Base-by-base conservation (phyloP, 306 rosid genomes). In the Prunus mongolica region DNA sequence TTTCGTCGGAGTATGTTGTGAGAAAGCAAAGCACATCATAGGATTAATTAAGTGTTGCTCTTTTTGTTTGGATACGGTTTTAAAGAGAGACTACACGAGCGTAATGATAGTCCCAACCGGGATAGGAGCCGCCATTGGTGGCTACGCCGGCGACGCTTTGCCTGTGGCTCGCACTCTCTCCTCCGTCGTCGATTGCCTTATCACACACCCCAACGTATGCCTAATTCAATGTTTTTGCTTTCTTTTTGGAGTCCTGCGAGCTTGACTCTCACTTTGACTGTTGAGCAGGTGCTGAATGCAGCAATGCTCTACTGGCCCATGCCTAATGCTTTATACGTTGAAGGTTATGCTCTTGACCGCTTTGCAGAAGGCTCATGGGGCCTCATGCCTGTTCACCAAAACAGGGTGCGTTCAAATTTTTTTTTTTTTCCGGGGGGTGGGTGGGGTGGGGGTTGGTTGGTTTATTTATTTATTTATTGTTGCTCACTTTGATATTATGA, bases 221-320 rank as follows among this genome's bases (percentile, higher is more conserved):
- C 5, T 12, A 25, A 4, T 4, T 60, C 8, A 1, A 27, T 12
- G 34, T 60, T 24, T 38, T 52, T 50, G 46, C 25, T 30, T 10
- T 71, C 22, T 20, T 50, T 55, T 60, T 10, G 62, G 56, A 55
- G 77, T 44, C 18, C 47, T 54, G 28, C 55, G 49, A 55, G 19
- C 6, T 60, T 25, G 65, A 60, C 65, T 60, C 44, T 7, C 4
- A 62, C n/a, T 30, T 62, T 22, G 45, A 62, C 14, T 25, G 16
- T 28, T 58, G 67, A 0, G 41, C 85, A 93, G 98, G 96, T 93
- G 78, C 92, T 93, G 80, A 93, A 93, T 77, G 96, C 97, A 44
- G 98, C 98, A 71, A 88, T 93, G 97, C 88, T 93, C 11, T 88
- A 91, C 78, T 93, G 97, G 98, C 97, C 97, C 0, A 81, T 93